A percentile compares a stretch with the other conserved stretches of the same genome.
Evolutionary conservation across 164 flowering plant species (phyloP).

Genomic region (Paratinospora sagittata): DNA sequence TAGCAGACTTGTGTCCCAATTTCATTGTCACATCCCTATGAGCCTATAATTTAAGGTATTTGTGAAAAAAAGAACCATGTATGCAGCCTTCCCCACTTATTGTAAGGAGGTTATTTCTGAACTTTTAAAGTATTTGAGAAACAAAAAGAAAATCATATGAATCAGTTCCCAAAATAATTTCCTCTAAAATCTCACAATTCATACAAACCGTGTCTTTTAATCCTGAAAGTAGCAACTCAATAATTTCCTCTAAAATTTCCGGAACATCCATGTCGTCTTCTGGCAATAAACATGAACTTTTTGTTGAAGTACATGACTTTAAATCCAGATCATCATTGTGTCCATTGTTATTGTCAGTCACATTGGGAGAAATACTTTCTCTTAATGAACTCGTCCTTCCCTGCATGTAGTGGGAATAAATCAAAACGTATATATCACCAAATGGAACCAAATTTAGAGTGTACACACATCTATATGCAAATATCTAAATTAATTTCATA

Average conservation of each 20-base stretch:
- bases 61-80: too few relatives aligned
- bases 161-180: too few relatives aligned
- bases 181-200: slow-evolving; percentile 22
- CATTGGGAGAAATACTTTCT: slow-evolving; percentile 31
- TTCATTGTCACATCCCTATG: too few relatives aligned
- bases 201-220: slow-evolving; percentile 83
- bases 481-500: background rate
- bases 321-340: slow-evolving; percentile 16
- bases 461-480: background rate
- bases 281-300: slow-evolving; percentile 23
- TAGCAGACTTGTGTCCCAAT: too few relatives aligned
- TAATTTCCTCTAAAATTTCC: slow-evolving; percentile 78
- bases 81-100: too few relatives aligned
- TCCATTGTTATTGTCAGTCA: slow-evolving; percentile 16
- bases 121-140: too few relatives aligned
- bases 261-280: slow-evolving; percentile 95
- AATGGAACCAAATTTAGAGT: background rate
- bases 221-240: slow-evolving; percentile 73
- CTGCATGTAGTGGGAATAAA: slow-evolving; percentile 31
- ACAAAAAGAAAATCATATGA: too few relatives aligned
- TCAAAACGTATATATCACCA: background rate
- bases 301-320: slow-evolving; percentile 15
- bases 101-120: too few relatives aligned
- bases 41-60: too few relatives aligned
- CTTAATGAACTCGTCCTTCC: slow-evolving; percentile 55